Evolutionary conservation across 164 flowering plant genomes (phyloP).

Genomic region (Nymphaea thermarum): DNA sequence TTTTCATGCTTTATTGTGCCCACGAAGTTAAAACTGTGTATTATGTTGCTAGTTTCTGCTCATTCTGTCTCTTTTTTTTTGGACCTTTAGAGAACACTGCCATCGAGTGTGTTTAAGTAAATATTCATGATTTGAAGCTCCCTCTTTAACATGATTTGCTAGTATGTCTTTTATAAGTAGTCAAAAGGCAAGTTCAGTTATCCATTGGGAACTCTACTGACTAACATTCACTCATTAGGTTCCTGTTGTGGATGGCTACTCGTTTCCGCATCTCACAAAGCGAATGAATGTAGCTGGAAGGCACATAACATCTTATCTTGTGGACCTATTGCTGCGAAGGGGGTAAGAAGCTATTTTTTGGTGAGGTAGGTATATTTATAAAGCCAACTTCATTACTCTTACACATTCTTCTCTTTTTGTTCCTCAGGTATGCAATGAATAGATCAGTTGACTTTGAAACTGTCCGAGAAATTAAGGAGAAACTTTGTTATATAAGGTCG

Average conservation of each 20-base stretch:
- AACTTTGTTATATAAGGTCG: slow-evolving; percentile 93
- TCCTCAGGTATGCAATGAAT: slow-evolving; percentile 86
- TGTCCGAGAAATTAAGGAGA: slow-evolving; percentile 90
- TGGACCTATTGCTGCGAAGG: slow-evolving; percentile 84
- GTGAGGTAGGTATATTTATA: background rate
- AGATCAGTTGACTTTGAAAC: slow-evolving; percentile 86
- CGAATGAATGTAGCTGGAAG: slow-evolving; percentile 99
- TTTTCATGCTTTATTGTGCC: no score
- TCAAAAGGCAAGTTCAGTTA: no score
- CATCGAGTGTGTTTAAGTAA: no score
- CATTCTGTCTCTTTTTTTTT: no score
- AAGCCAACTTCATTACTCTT: slow-evolving; percentile 2
- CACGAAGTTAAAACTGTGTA: no score
- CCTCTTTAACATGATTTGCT: no score
- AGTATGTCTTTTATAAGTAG: no score
- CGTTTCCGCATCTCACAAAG: slow-evolving; percentile 97
- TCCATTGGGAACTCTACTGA: no score
- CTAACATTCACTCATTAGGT: slow-evolving; percentile 30
- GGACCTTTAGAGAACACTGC: no score
- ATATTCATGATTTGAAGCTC: no score
- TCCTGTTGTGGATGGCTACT: slow-evolving; percentile 99
- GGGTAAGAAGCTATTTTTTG: slow-evolving; percentile 46
- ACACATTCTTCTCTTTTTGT: slow-evolving; percentile 8
- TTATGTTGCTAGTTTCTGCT: no score
- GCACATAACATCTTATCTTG: slow-evolving; percentile 96